phyloP scores from a whole-genome alignment of 1,139 yeast species.

The Suhomyces anneliseae region DNA sequence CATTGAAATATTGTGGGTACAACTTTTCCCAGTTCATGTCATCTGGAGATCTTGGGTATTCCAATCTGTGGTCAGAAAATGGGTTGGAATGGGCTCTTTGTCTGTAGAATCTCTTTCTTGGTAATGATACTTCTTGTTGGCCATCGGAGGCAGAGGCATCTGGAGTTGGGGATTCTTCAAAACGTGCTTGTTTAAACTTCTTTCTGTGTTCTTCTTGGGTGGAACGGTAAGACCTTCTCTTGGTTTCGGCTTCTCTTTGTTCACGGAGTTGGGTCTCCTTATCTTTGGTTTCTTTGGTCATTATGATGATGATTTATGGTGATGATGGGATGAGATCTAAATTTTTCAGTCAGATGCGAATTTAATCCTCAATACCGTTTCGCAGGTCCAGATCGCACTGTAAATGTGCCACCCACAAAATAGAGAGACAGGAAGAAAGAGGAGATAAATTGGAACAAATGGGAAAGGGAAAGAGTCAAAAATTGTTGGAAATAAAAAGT shows the following conservation, averaged over 20 bases:
- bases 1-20: slow-evolving; percentile 62
- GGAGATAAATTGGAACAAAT: too few species aligned
- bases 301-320: background rate
- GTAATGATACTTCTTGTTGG: slow-evolving; percentile 45
- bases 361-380: background rate
- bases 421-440: too few species aligned
- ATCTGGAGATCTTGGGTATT: slow-evolving; percentile 78
- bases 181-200: slow-evolving; percentile 33
- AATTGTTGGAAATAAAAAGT: too few species aligned
- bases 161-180: slow-evolving; percentile 20
- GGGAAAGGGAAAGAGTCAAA: too few species aligned
- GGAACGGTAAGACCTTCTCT: slow-evolving; percentile 42
- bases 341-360: slow-evolving; percentile 1
- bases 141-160: slow-evolving; percentile 1
- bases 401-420: background rate
- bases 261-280: slow-evolving; percentile 30
- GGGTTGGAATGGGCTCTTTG: slow-evolving; percentile 99
- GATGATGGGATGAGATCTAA: slow-evolving; percentile 7
- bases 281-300: slow-evolving; percentile 16
- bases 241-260: slow-evolving; percentile 35
- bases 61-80: slow-evolving; percentile 89
- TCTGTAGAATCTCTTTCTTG: slow-evolving; percentile 85
- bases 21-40: slow-evolving; percentile 84
- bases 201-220: slow-evolving; percentile 37
- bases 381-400: background rate